These are phyloP conservation scores for Nannochloropsis gaditana DNA, from an alignment of 108 stramenopile species.

Conservation along the genomic window DNA sequence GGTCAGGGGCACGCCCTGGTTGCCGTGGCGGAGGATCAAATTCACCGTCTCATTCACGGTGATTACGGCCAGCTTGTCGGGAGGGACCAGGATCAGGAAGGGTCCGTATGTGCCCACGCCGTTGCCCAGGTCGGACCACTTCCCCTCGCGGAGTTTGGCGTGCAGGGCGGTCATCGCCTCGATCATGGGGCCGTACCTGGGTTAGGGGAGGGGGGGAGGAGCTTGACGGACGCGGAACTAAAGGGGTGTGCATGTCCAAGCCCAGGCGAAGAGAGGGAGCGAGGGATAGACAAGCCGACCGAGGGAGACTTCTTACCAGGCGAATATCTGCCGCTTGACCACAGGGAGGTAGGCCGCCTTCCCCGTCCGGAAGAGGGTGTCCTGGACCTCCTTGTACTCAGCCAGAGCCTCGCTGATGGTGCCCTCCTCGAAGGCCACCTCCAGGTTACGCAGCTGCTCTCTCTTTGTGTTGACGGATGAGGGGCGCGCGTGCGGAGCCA, in stretches of 20 bases:
- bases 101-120: constrained; percentile 39
- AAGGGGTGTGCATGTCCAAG: background rate
- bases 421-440: background rate
- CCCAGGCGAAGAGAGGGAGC: background rate
- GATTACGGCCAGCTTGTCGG: constrained; percentile 46
- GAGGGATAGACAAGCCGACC: background rate
- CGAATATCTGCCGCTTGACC: constrained; percentile 9
- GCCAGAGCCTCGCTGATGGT: background rate
- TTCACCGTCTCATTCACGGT: constrained; percentile 20
- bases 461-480: background rate
- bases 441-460: background rate
- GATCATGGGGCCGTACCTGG: background rate
- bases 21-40: background rate
- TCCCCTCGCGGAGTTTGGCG: constrained; percentile 3
- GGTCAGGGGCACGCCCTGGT: constrained; percentile 14
- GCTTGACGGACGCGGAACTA: background rate
- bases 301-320: background rate
- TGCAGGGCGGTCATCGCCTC: background rate
- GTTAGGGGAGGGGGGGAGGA: background rate
- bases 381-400: constrained; percentile 9
- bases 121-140: background rate
- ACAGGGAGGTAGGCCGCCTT: background rate
- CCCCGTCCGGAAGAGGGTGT: background rate
- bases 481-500: background rate
- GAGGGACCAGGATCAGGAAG: constrained; percentile 39